Conservation (phyloP, 2,329 filamentous ascomycete genomes). For the Trichothecium roseum region DNA sequence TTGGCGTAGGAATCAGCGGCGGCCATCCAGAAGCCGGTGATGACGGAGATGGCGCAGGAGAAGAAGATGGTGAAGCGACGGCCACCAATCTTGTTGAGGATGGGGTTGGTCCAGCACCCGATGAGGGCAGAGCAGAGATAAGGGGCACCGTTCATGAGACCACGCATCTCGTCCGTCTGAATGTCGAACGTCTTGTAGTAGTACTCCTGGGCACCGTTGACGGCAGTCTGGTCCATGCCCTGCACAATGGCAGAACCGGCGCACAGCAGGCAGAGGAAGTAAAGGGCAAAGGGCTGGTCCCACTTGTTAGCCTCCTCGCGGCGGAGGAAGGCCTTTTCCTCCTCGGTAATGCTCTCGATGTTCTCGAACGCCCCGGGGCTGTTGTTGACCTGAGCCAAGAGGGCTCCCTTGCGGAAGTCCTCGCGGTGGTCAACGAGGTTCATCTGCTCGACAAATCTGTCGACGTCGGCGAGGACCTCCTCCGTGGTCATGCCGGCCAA, state of each 20-base stretch:
- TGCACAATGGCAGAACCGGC: constrained; percentile 46
- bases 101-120: constrained; percentile 23
- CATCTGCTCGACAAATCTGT: constrained; percentile 22
- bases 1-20: constrained; percentile 32
- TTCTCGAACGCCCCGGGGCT: constrained; percentile 15
- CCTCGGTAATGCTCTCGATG: constrained; percentile 14
- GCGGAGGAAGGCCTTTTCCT: constrained; percentile 17
- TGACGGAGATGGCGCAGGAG: constrained; percentile 43
- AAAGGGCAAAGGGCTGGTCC: constrained; percentile 21
- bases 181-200: constrained; percentile 20
- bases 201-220: constrained; percentile 48
- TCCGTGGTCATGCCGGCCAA: constrained; percentile 16
- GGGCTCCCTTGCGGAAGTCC: constrained; percentile 40
- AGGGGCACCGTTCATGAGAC: constrained; percentile 43
- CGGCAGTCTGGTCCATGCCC: constrained; percentile 56
- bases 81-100: constrained; percentile 50
- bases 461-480: constrained; percentile 21
- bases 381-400: constrained; percentile 37
- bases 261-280: constrained; percentile 23
- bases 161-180: constrained; percentile 34
- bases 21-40: constrained; percentile 43
- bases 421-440: constrained; percentile 22
- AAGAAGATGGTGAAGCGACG: constrained; percentile 56
- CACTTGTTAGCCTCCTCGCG: constrained; percentile 18
- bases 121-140: constrained; percentile 39